phyloP scores from a whole-genome alignment of 2,329 filamentous ascomycete species.

The Aspergillus puulaauensis region DNA sequence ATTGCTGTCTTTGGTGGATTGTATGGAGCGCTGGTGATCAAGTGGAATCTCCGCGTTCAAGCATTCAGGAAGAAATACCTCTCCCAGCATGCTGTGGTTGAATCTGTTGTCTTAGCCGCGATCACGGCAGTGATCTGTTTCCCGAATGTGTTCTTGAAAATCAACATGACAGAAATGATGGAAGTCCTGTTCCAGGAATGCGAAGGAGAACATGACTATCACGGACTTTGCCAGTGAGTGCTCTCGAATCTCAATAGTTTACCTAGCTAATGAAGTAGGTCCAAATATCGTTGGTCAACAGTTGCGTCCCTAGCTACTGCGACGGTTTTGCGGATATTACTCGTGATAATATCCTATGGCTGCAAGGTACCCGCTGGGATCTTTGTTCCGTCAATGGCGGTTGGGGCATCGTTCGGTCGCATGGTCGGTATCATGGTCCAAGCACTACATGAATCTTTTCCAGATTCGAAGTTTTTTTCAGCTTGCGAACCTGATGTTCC shows the following conservation, averaged over 20 bases:
- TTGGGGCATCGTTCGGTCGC: slow-evolving; percentile 90
- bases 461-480: slow-evolving; percentile 79
- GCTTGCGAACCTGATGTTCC: slow-evolving; percentile 87
- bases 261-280: slow-evolving; percentile 28
- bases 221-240: slow-evolving; percentile 77
- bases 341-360: slow-evolving; percentile 95
- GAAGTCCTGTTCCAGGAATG: slow-evolving; percentile 95
- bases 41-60: slow-evolving; percentile 90
- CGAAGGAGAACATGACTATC: slow-evolving; percentile 82
- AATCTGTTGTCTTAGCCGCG: slow-evolving; percentile 79
- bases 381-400: slow-evolving; percentile 96
- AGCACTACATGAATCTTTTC: slow-evolving; percentile 79
- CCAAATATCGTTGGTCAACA: slow-evolving; percentile 72
- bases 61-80: slow-evolving; percentile 94
- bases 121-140: slow-evolving; percentile 92
- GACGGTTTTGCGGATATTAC: slow-evolving; percentile 73
- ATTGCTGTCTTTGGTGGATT: slow-evolving; percentile 91
- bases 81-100: slow-evolving; percentile 76
- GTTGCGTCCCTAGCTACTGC: slow-evolving; percentile 75
- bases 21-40: slow-evolving; percentile 95
- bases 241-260: background rate
- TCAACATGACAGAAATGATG: slow-evolving; percentile 99
- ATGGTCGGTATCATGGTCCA: slow-evolving; percentile 95
- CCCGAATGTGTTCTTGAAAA: slow-evolving; percentile 89
- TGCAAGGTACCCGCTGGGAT: slow-evolving; percentile 98